phyloP scores from a whole-genome alignment of 805 yeast species.

The Saccharomycopsis lassenensis region DNA sequence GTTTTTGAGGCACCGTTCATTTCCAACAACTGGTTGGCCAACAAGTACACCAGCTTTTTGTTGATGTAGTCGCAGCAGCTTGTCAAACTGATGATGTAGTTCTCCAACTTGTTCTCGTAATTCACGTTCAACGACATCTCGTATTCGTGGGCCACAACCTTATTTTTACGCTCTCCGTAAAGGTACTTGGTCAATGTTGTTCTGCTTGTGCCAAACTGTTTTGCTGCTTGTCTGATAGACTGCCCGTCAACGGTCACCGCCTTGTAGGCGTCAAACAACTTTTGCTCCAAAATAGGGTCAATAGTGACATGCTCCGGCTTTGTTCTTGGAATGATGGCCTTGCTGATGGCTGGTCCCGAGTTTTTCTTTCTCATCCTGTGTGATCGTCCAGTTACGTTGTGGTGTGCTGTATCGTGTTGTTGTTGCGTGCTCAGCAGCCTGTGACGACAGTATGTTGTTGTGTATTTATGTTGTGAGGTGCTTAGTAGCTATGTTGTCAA shows the following conservation, averaged over 20 bases:
- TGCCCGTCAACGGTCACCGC: constrained; percentile 14
- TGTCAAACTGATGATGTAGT: constrained; percentile 5
- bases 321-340: constrained; percentile 11
- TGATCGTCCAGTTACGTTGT: too few species aligned
- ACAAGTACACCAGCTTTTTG: constrained; percentile 10
- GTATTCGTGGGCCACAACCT: constrained; percentile 17
- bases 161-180: constrained; percentile 15
- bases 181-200: constrained; percentile 16
- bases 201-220: constrained; percentile 10
- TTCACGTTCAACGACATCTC: constrained; percentile 15
- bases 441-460: too few species aligned
- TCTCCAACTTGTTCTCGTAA: constrained; percentile 14
- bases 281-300: constrained; percentile 15
- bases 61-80: constrained; percentile 6
- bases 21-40: constrained; percentile 13
- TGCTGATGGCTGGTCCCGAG: constrained; percentile 14
- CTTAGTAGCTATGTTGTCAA: too few species aligned
- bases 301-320: constrained; percentile 17
- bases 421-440: too few species aligned
- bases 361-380: constrained; percentile 15
- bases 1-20: constrained; percentile 1
- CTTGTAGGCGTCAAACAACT: constrained; percentile 15
- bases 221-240: constrained; percentile 16
- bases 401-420: too few species aligned
- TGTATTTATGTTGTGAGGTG: too few species aligned